A percentile compares a stretch with the other conserved stretches of the same genome.
phyloP scores from a whole-genome alignment of 768 basidiomycete species.

The Gymnopilus dilepis region DNA sequence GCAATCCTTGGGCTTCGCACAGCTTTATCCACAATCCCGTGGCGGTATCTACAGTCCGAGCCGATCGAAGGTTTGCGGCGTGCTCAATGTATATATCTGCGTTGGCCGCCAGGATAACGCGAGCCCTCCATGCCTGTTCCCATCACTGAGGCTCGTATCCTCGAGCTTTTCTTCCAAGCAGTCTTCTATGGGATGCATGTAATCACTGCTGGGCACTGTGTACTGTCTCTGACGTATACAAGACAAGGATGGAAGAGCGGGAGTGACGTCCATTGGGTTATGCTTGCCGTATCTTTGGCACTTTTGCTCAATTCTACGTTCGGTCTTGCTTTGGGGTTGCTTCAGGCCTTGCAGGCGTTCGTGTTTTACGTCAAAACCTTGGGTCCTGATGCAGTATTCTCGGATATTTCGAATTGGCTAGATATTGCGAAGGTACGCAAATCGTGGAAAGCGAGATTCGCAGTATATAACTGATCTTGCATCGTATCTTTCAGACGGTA shows the following conservation, averaged over 20 bases:
- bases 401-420: neutral
- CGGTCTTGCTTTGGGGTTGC: neutral
- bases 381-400: neutral
- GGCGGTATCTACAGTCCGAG: neutral
- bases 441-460: too few species aligned
- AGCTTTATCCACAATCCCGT: neutral
- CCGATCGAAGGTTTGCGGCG: neutral
- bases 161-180: neutral
- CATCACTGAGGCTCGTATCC: neutral
- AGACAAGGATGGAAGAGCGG: neutral
- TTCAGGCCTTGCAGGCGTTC: neutral
- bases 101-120: neutral
- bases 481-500: neutral
- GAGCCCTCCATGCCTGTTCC: neutral
- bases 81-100: neutral
- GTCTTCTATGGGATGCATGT: slow-evolving; percentile 5
- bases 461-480: too few species aligned
- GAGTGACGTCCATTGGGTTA: neutral
- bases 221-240: neutral
- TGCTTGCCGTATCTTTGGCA: neutral
- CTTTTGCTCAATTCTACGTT: neutral
- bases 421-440: neutral
- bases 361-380: neutral
- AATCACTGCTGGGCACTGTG: neutral
- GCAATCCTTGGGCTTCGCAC: neutral